phyloP scores from a whole-genome alignment of 768 basidiomycete species.

The Clavulina sp. region DNA sequence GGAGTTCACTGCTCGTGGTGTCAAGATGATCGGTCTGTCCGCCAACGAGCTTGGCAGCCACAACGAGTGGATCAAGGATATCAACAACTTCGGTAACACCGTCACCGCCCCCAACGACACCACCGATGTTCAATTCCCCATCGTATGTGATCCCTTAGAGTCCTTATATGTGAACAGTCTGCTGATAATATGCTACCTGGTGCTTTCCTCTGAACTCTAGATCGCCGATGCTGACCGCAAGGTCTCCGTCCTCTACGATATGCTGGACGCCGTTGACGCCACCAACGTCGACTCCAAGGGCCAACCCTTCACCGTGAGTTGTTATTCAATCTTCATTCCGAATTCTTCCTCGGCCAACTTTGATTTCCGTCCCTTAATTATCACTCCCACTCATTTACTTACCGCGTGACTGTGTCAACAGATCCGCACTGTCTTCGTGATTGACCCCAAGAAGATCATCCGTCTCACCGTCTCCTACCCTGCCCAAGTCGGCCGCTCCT shows the following conservation, averaged over 20 bases:
- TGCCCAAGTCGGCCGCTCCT: conserved; percentile 90
- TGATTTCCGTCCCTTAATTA: not conserved
- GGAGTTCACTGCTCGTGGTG: conserved; percentile 74
- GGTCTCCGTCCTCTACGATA: conserved; percentile 72
- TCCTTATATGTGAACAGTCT: not conserved
- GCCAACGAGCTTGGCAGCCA: conserved; percentile 81
- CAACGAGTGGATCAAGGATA: conserved; percentile 75
- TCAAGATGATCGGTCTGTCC: conserved; percentile 87
- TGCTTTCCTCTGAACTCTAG: conserved; percentile 21
- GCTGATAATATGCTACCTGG: not conserved
- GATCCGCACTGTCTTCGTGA: conserved; percentile 93
- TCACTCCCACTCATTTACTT: not conserved
- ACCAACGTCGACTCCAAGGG: conserved; percentile 78
- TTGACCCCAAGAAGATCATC: conserved; percentile 93
- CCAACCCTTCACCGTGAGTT: conserved; percentile 73
- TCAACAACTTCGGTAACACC: conserved; percentile 53
- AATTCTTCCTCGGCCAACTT: too few species aligned
- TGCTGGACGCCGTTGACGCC: conserved; percentile 90
- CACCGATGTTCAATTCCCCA: conserved; percentile 77
- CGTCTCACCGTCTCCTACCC: conserved; percentile 84
- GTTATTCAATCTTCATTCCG: conserved; percentile 3
- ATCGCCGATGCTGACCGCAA: conserved; percentile 85
- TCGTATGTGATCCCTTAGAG: conserved; percentile 32
- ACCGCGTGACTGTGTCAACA: conserved; percentile 15
- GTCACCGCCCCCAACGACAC: conserved; percentile 31